Evolutionary conservation across 305 asterid genomes (phyloP).

Genomic region (Rubia tinctorum): DNA sequence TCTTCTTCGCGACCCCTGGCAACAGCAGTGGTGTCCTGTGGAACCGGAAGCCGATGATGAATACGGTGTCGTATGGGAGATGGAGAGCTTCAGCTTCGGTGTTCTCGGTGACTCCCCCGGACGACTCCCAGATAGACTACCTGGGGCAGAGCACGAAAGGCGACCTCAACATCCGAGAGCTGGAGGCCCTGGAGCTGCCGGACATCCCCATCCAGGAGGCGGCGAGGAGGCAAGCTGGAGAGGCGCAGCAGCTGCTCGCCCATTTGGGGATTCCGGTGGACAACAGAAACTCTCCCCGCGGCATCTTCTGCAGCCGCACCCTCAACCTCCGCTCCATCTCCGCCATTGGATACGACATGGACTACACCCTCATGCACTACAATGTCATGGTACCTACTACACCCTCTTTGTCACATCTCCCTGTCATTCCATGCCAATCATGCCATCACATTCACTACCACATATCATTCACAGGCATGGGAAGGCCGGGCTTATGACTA

Average conservation of each 20-base stretch:
- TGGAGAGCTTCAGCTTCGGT: constrained; percentile 12
- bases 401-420: no score
- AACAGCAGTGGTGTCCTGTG: background rate
- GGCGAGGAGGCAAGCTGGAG: constrained; percentile 72
- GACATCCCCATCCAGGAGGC: constrained; percentile 66
- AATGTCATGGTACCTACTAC: constrained; percentile 83
- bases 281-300: constrained; percentile 53
- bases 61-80: background rate
- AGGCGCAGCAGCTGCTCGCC: constrained; percentile 66
- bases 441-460: no score
- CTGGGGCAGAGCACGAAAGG: constrained; percentile 94
- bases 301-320: constrained; percentile 85
- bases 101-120: constrained; percentile 53
- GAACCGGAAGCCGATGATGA: background rate
- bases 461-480: constrained; percentile 99
- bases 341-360: constrained; percentile 94
- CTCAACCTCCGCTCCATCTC: constrained; percentile 78
- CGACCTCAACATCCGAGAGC: constrained; percentile 57
- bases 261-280: constrained; percentile 70
- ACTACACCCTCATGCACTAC: constrained; percentile 87
- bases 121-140: constrained; percentile 56
- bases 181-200: constrained; percentile 47
- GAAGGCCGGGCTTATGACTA: constrained; percentile 97
- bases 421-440: no score
- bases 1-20: background rate